phyloP scores from a whole-genome alignment of 1,284 basidiomycete species.

The Sporisorium exsertum region DNA sequence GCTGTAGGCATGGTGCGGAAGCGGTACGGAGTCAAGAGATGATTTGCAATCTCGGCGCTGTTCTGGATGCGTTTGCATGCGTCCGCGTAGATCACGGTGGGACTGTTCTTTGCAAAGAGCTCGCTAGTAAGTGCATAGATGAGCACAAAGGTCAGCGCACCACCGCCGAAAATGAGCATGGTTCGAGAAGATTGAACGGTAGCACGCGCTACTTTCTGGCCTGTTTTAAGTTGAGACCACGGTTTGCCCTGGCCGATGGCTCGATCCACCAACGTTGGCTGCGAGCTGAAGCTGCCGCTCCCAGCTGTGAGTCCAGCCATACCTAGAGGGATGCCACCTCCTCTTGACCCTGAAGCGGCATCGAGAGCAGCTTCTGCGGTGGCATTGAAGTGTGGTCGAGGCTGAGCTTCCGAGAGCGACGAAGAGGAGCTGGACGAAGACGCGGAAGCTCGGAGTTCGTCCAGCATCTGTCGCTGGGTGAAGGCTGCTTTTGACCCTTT shows the following conservation, averaged over 20 bases:
- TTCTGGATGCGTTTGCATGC: constrained; percentile 85
- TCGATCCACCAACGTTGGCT: constrained; percentile 37
- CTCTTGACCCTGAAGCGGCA: constrained; percentile 27
- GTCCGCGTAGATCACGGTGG: constrained; percentile 86
- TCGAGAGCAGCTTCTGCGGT: constrained; percentile 50
- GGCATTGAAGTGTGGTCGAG: constrained; percentile 39
- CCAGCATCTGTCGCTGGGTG: constrained; percentile 42
- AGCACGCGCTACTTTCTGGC: constrained; percentile 86
- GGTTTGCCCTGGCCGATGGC: constrained; percentile 65
- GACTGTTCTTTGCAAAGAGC: constrained; percentile 90
- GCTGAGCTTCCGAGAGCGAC: constrained; percentile 26
- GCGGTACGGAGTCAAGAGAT: constrained; percentile 58
- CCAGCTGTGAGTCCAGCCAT: constrained; percentile 36
- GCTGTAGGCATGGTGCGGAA: constrained; percentile 54
- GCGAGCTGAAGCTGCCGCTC: constrained; percentile 14
- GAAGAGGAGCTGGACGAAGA: constrained; percentile 31
- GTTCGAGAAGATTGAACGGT: constrained; percentile 80
- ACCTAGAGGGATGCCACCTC: constrained; percentile 39
- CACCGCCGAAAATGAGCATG: constrained; percentile 80
- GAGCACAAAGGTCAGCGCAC: constrained; percentile 74
- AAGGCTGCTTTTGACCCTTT: constrained; percentile 42
- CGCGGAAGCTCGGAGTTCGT: constrained; percentile 34
- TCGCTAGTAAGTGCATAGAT: constrained; percentile 87
- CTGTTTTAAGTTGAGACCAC: constrained; percentile 84
- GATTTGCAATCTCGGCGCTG: constrained; percentile 72